Base-by-base conservation (phyloP, 2,329 filamentous ascomycete species). In the Aureobasidium sp. region DNA sequence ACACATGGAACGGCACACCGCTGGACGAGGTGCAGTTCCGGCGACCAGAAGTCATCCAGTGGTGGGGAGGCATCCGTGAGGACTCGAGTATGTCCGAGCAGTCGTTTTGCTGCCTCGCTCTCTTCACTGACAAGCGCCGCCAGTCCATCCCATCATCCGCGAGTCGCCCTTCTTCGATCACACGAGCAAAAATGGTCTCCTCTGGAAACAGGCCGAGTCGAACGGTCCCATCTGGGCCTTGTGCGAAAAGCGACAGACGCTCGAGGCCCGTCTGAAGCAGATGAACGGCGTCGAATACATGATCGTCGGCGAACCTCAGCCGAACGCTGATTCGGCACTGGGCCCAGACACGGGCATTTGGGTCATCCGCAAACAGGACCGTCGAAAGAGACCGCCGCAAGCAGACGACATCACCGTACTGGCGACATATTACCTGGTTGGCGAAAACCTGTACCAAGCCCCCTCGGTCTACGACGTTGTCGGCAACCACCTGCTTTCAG, bases 111-210 rank as follows among this genome's bases (percentile, higher is more conserved):
- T 4, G 5, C 21, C 12, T 7, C 40, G 6, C 2, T 3, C 2
- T 10, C 16, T 19, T 10, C 10, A 19, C 32, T 53, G 4, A 53
- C 30, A 12, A 6, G 3, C 8, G 7, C 19, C 17, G 3, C 4
- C 37, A 58, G 57, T 84, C 38, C 74, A 83, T 52, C 79, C 78
- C 62, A 84, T 84, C 66, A 82, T 85, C 63, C 72, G 73, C 54
- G 72, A 78, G 59, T 81, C 79, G 1, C 79, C 79, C n/a, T 84
- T 82, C 70, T 83, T 81, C 65, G 81, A 84, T 57, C 67, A 70
- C 21, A 75, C 72, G 12, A 80, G 77, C 56, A 83, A 83, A 65
- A 84, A 84, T 66, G 75, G 76, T 57, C 72, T 79, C 8, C 68
- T 79, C 45, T 68, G 77, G 57, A 71, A 72, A 21, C 79, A 82